Conservation (phyloP, 208 protist genomes). For the Trichomonas tenax region DNA sequence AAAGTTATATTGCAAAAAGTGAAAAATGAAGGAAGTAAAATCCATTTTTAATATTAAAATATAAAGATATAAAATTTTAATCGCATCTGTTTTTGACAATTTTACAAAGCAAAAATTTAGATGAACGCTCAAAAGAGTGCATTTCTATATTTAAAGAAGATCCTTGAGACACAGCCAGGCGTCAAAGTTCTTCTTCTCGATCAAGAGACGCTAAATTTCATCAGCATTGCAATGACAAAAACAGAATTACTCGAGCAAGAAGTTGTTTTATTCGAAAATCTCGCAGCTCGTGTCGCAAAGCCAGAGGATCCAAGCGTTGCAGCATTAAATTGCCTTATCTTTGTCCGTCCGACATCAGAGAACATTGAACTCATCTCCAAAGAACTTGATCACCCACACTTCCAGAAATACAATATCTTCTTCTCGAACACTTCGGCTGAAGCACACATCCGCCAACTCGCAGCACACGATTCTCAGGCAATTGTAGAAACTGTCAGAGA, state of each 20-base stretch:
- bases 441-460: neutral
- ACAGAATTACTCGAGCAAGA: neutral
- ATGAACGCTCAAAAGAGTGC: neutral
- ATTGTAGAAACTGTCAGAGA: neutral
- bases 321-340: neutral
- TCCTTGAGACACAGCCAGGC: neutral
- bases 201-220: neutral
- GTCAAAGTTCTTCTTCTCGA: neutral
- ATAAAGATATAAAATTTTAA: neutral
- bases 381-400: neutral
- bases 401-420: neutral
- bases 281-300: neutral
- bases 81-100: neutral
- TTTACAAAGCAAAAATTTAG: too few species aligned
- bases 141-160: neutral
- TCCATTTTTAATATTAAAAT: too few species aligned
- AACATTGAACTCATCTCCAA: neutral
- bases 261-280: neutral
- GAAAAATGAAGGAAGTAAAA: too few species aligned
- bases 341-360: neutral
- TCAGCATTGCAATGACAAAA: constrained; percentile 17
- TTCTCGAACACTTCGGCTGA: neutral
- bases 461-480: neutral
- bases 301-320: neutral
- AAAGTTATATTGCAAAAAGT: too few species aligned